Conservation (phyloP, 208 protist species). For the Crithidia thermophila region DNA sequence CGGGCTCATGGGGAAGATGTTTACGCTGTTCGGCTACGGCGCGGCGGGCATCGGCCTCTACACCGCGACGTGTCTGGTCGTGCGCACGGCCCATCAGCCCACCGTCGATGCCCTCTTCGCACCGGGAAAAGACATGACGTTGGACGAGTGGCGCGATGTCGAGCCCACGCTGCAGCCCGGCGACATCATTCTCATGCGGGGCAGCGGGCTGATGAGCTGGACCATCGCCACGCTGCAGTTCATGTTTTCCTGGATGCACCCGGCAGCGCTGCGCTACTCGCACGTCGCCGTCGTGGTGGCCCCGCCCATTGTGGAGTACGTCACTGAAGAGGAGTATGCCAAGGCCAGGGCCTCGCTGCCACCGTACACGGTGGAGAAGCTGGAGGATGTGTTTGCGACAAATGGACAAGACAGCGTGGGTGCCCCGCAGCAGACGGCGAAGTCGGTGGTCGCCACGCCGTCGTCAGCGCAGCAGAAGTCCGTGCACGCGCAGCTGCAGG, state of each 20-base stretch:
- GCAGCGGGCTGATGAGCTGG: conserved; percentile 56
- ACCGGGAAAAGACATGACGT: conserved; percentile 48
- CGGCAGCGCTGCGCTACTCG: conserved; percentile 72
- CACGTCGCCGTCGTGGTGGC: conserved; percentile 86
- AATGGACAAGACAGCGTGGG: not conserved
- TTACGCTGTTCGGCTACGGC: conserved; percentile 22
- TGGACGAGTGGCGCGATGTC: conserved; percentile 70
- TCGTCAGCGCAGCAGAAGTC: not conserved
- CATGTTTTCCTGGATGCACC: conserved; percentile 37
- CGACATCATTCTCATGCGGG: conserved; percentile 78
- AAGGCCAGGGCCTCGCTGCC: not conserved
- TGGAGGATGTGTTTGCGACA: conserved; percentile 13
- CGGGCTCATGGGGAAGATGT: conserved; percentile 16
- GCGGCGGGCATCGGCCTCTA: conserved; percentile 31
- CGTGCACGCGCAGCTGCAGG: conserved; percentile 34
- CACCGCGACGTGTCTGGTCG: conserved; percentile 35
- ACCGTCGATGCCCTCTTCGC: conserved; percentile 43
- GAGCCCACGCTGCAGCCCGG: conserved; percentile 77
- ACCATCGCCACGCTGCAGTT: conserved; percentile 63
- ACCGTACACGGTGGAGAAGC: conserved; percentile 13
- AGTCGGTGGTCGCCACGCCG: not conserved
- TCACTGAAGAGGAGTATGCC: conserved; percentile 5
- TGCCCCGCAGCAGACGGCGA: not conserved
- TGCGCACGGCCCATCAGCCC: conserved; percentile 37
- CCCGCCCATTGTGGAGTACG: conserved; percentile 48